phyloP scores from a whole-genome alignment of 2,329 filamentous ascomycete species.

The Pestalotiopsis sp. region DNA sequence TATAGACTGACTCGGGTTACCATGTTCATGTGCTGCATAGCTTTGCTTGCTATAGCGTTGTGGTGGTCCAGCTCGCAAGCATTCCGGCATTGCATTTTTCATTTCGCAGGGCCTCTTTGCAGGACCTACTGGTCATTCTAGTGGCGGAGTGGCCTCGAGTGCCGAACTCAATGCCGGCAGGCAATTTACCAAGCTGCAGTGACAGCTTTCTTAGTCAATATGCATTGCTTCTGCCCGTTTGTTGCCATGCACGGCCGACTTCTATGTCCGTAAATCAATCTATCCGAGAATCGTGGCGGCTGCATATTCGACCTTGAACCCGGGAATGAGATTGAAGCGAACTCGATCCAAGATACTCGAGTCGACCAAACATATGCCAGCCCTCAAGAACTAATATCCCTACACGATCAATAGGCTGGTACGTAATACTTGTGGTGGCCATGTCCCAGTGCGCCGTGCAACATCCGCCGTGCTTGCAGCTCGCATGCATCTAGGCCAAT shows the following conservation, averaged over 20 bases:
- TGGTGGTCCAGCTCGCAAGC: not conserved
- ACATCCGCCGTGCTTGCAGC: not conserved
- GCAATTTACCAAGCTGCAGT: not conserved
- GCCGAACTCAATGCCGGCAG: not conserved
- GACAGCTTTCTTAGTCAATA: not conserved
- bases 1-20: slow-evolving; percentile 2
- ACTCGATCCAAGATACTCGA: slow-evolving; percentile 1
- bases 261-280: slow-evolving; percentile 3
- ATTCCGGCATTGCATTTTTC: not conserved
- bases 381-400: not conserved
- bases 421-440: not conserved
- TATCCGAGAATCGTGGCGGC: slow-evolving; percentile 12
- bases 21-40: slow-evolving; percentile 7
- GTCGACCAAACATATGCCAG: not conserved
- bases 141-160: not conserved
- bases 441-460: not conserved
- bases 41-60: not conserved
- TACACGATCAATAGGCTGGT: not conserved
- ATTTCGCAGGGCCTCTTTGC: not conserved
- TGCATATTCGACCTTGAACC: slow-evolving; percentile 2
- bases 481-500: not conserved
- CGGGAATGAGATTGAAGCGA: not conserved
- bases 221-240: slow-evolving; percentile 2
- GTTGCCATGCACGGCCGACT: not conserved
- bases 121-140: not conserved